Evolutionary conservation across 1,284 basidiomycete species (phyloP), one percentile per base, ranked within the genome.

Genomic region (Sanghuangporus baumii): DNA sequence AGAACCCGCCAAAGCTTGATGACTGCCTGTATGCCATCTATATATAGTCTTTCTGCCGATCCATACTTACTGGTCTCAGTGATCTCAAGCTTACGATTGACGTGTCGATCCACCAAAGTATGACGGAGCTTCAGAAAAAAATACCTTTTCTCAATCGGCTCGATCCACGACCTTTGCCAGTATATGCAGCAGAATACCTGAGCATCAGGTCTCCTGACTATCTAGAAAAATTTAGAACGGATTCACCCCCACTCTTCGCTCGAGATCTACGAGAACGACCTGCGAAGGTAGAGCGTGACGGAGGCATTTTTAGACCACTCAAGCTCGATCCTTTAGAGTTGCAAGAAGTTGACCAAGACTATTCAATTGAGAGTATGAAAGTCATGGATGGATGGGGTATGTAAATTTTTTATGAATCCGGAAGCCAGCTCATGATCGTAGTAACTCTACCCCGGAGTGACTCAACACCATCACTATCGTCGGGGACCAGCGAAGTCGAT

Each of bases 351-450:
- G 79, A 80, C 31, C 72, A 72, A 6, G 78, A 84, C 58, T 57
- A 79, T 3, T 72, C 76, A 26, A 70, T 69, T 37, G 74, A 78
- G 59, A 81, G 83, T 69, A 79, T 88, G 76, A 72, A 77, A 5
- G 68, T 85, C 36, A 78, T 86, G 2, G 76, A 82, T 68, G 86
- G 85, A 18, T 85, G 84, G 84, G 69, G 86, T 87, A 68, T 47
- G 78, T 74, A 47, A 55, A 7, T 37, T 52, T 9, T 38, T 20
- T 48, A 55, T 57, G 20, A 58, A 12, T 57, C 20, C 34, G 62
- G 58, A 20, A 26, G 37, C 6, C 56, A 31, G 46, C 46, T 48
- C 41, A 34, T 43, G 16, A 8, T 52, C 57, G 12, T 46, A 56
- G 57, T 46, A 23, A 59, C 52, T 43, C 62, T 37, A 60, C 66